Percentiles rank a stretch among this genome's conserved stretches.
phyloP scores from a whole-genome alignment of 768 basidiomycete species.

The Nidularia pulvinata region DNA sequence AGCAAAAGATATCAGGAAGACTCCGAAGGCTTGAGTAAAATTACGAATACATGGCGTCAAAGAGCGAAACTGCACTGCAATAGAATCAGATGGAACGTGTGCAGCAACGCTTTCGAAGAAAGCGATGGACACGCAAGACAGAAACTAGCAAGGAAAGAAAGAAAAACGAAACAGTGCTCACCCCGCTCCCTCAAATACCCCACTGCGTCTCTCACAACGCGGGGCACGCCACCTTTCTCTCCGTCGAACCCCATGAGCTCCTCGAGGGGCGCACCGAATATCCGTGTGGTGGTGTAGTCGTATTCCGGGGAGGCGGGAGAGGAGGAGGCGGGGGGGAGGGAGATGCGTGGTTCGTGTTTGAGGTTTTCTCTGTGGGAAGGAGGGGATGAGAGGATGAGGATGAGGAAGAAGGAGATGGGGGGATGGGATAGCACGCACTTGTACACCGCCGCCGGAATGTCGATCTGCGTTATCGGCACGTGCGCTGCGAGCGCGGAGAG shows the following conservation, averaged over 20 bases:
- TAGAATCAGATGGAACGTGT: too few species aligned
- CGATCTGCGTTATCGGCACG: constrained; percentile 86
- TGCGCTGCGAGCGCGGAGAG: constrained; percentile 76
- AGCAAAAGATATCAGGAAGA: too few species aligned
- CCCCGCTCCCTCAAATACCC: constrained; percentile 68
- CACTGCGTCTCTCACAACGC: constrained; percentile 78
- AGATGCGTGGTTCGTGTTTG: constrained; percentile 71
- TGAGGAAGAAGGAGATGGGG: neutral
- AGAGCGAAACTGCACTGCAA: too few species aligned
- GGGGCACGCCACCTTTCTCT: constrained; percentile 81
- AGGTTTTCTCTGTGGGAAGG: constrained; percentile 60
- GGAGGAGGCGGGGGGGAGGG: constrained; percentile 48
- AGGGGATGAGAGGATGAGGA: neutral
- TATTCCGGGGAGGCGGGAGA: too few species aligned
- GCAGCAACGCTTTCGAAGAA: too few species aligned
- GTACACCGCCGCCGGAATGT: constrained; percentile 82
- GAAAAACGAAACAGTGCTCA: constrained; percentile 6
- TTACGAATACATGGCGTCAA: too few species aligned
- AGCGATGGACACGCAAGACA: too few species aligned
- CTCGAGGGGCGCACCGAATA: constrained; percentile 82
- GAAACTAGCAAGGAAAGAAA: constrained; percentile 9
- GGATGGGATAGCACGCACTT: constrained; percentile 45
- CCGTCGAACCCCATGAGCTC: constrained; percentile 84
- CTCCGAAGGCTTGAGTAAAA: too few species aligned
- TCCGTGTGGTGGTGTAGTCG: constrained; percentile 42